Evolutionary conservation across 805 yeast species (phyloP).

Genomic region (Torulaspora gathmanii): DNA sequence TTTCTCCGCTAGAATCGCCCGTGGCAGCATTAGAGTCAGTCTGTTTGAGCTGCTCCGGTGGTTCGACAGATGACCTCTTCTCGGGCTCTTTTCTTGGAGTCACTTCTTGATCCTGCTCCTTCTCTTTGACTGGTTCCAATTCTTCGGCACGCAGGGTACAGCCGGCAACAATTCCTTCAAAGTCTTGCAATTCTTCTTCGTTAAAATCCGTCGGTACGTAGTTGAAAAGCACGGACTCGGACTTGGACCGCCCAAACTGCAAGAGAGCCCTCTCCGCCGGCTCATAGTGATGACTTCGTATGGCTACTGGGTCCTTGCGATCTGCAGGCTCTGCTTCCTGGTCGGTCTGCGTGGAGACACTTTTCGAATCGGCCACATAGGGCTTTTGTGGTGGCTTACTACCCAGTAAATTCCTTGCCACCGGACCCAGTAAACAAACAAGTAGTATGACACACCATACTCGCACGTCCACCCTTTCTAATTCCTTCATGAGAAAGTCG

Average conservation of each 20-base stretch:
- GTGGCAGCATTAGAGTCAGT: not conserved
- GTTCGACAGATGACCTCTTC: not conserved
- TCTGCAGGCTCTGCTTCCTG: not conserved
- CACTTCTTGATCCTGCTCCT: not conserved
- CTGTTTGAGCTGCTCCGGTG: not conserved
- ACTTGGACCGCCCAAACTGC: slow-evolving; percentile 22
- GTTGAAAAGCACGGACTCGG: slow-evolving; percentile 15
- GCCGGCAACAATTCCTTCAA: not conserved
- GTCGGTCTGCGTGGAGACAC: slow-evolving; percentile 9
- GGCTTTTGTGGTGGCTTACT: not conserved
- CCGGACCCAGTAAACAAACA: slow-evolving; percentile 10
- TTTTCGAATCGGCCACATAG: not conserved
- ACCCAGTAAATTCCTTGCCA: not conserved
- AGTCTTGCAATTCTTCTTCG: slow-evolving; percentile 8
- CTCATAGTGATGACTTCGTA: slow-evolving; percentile 8
- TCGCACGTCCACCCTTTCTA: slow-evolving; percentile 11
- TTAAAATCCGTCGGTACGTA: slow-evolving; percentile 10
- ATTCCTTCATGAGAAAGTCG: slow-evolving; percentile 8
- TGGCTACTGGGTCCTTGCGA: not conserved
- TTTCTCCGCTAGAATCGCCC: not conserved
- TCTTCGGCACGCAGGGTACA: not conserved
- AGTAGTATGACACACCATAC: slow-evolving; percentile 8
- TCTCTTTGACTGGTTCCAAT: no score
- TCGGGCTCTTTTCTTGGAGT: not conserved
- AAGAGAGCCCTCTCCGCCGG: slow-evolving; percentile 24